Evolutionary conservation across 78 protist genomes (phyloP), one percentile per base, ranked within the genome.

Genomic region (Dictyostelium citrinum): DNA sequence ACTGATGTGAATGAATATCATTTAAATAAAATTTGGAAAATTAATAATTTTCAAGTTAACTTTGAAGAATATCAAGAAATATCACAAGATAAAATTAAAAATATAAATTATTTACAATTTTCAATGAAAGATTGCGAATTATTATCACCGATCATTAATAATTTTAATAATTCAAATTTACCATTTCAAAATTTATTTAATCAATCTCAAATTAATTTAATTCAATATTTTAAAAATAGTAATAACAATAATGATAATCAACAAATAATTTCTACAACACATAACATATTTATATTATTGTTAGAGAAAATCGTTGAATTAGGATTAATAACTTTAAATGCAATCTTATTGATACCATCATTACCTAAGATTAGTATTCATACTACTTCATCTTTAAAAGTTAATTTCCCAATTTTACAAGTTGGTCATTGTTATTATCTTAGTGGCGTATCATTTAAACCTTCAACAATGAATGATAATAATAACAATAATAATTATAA

Each of bases 21-120:
- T 78, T 58, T 88, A 37, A 45, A 88, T 39, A 77, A 78, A n/a
- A 78, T 88, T 49, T 88, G 93, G 93, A 76, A 75, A 29, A 78
- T 88, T 37, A 88, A 88, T 68, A 78, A 5, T 4, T 88, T 20
- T 39, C 22, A 43, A 49, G 27, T 88, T 0, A 60, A 55, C 33
- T 45, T 72, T 9, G 93, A 88, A 35, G 74, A 41, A 2, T 88
- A 45, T 49, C 17, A 29, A 16, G 85, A 88, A 27, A 58, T 70
- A 8, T 33, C 39, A 3, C n/a, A 27, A 6, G 20, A 10, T 5
- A 16, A 29, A n/a, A 46, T 29, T 14, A 37, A 88, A 39, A 49
- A 60, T 3, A 31, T 78, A 14, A 24, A 43, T 68, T 88, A 61
- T 31, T 2, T 88, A 10, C 80, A 88, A 27, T 88, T 88, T 31